A percentile compares a stretch with the other conserved stretches of the same genome.
Evolutionary conservation across 2,329 filamentous ascomycete species (phyloP).

Genomic region (Cladorrhinum sp.): DNA sequence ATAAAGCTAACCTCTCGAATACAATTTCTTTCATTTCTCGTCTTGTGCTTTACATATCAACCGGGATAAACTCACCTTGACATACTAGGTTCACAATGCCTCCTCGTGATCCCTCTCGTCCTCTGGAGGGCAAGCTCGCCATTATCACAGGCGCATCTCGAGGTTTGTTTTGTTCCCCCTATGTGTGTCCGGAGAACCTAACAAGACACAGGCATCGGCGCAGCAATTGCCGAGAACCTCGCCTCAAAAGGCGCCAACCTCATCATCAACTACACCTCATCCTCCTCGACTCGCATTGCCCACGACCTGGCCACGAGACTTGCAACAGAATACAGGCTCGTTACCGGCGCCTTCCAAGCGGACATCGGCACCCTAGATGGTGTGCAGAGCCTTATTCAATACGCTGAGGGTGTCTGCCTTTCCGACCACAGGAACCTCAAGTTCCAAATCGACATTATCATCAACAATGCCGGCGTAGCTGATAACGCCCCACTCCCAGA

Average conservation of each 20-base stretch:
- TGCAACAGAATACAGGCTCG: constrained; percentile 53
- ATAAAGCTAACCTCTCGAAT: constrained; percentile 7
- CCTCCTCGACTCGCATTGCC: constrained; percentile 40
- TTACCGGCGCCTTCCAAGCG: constrained; percentile 63
- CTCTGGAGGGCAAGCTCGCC: constrained; percentile 70
- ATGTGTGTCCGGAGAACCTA: not conserved
- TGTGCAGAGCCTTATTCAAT: constrained; percentile 56
- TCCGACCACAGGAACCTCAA: constrained; percentile 35
- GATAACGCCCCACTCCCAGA: constrained; percentile 64
- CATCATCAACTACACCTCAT: constrained; percentile 65
- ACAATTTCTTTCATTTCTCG: not conserved
- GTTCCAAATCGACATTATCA: constrained; percentile 74
- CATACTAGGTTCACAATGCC: constrained; percentile 31
- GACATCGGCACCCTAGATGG: constrained; percentile 64
- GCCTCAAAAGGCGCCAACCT: constrained; percentile 68
- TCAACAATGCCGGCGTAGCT: constrained; percentile 80
- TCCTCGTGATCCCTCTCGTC: constrained; percentile 23
- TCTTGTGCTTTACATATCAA: not conserved
- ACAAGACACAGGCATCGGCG: constrained; percentile 64
- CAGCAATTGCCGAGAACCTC: constrained; percentile 61
- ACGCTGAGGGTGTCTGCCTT: constrained; percentile 54
- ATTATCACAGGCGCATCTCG: constrained; percentile 77
- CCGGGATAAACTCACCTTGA: not conserved
- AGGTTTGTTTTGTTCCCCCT: constrained; percentile 50
- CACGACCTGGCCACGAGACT: constrained; percentile 64